Base-by-base conservation (phyloP, 129 eudicot genomes). In the Arctium lappa region DNA sequence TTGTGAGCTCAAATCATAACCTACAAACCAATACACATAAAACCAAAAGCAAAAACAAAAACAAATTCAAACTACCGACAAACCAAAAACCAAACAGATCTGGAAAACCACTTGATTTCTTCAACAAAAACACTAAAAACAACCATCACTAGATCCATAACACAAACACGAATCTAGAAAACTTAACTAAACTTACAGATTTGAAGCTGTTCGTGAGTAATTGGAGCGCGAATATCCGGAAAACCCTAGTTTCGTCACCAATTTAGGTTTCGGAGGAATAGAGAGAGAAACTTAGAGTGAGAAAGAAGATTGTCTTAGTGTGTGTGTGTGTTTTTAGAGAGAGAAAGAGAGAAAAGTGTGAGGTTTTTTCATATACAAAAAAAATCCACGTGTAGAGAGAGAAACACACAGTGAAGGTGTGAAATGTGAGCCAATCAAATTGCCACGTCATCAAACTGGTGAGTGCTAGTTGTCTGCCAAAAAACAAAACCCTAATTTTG, bases 191-290 rank as follows among this genome's bases (percentile, higher is more conserved):
- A 78, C 87, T 84, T 84, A 84, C 87, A 73, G 83, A 84, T 84
- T 84, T 79, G 53, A 2, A 78, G 75, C 60, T 8, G 70, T 4
- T 79, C 9, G 74, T 1, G 75, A 73, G 83, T 78, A 84, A 78
- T 84, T 84, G 15, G 87, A 84, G 83, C 79, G 83, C 83, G 87
- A 84, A 78, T 62, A 74, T 63, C 69, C 68, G 37, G 60, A 84
- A 84, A 84, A 84, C 87, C 87, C 87, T 84, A 84, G 75, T 84
- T 22, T 22, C 83, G 75, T 72, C 86, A 83, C 86, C 73, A 69
- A 76, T 83, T 83, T 76, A 83, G 86, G 86, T 83, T 83, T 76
- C 72, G 77, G 42, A 77, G 82, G 76, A 72, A 83, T 48, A 77
- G 66, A 79, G 86, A 84, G 74, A 78, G 82, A 69, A 72, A 56